Evolutionary conservation across 768 basidiomycete genomes (phyloP), one percentile per base, ranked within the genome.

Genomic region (Sutorius australiensis): DNA sequence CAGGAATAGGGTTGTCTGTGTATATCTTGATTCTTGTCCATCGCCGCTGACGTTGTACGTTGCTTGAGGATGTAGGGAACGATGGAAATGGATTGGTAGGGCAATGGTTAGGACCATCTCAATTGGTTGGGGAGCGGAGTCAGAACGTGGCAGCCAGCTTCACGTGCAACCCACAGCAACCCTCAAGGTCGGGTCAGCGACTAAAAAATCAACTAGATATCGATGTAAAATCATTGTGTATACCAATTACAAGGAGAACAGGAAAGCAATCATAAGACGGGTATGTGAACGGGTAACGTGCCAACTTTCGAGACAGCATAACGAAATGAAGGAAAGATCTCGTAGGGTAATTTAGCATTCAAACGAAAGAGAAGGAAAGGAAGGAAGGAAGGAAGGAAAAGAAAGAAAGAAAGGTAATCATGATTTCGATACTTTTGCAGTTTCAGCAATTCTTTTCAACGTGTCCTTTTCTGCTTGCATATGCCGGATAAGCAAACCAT

Each of bases 381-480:
- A 39, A 48, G 28, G 12, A 1, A 36, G 8, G 28, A 14, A 51
- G 34, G 44, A 38, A 48, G 38, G n/a, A n/a, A 14, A 1, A 36
- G 8, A 31, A 14, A 51, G 34, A 46, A 38, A 48, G 38, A 45
- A 30, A 38, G 46, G 38, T 42, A 30, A 24, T 67, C 61, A 70
- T 60, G 58, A 34, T 37, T 64, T 61, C 37, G 66, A 32, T 64
- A 72, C 70, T 64, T 70, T 70, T 58, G 68, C 68, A 55, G 71
- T 77, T 60, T 65, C 70, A 48, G 91, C 84, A 65, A 93, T 91
- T 71, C 82, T 77, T 73, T 80, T 86, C 61, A 93, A 77, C 32
- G 81, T 84, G 63, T 90, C 86, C 72, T 83, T 84, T 72, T 93
- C 91, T 48, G 84, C 78, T 71, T 88, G 87, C 75, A 92, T 87